These are phyloP conservation scores for Phytopythium oedochilum DNA, from an alignment of 352 stramenopile genomes.

Conservation along the genomic window DNA sequence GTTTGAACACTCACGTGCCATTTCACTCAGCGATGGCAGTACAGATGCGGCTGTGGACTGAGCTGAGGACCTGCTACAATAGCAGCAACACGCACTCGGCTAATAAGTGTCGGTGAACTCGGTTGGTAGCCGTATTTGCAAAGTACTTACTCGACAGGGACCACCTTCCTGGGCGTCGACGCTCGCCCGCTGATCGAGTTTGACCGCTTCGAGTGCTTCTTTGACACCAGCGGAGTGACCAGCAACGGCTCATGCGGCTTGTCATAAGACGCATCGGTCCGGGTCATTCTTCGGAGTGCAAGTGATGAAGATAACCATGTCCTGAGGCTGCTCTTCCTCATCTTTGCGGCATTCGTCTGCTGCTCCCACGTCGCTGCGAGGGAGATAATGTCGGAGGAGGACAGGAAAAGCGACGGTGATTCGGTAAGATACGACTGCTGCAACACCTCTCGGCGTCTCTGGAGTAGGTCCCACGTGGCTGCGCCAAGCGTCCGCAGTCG, in stretches of 20 bases:
- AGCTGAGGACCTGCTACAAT: constrained; percentile 7
- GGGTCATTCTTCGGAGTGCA: neutral
- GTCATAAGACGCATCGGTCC: neutral
- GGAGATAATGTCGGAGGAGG: constrained; percentile 35
- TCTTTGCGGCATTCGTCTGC: neutral
- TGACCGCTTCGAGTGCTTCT: neutral
- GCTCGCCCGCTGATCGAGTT: constrained; percentile 3
- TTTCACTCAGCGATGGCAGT: neutral
- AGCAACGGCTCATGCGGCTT: neutral
- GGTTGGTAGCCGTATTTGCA: neutral
- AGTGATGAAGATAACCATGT: neutral
- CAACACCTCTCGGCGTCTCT: constrained; percentile 30
- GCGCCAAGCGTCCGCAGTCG: constrained; percentile 36
- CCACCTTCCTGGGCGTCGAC: constrained; percentile 27
- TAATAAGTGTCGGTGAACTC: neutral
- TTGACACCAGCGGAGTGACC: neutral
- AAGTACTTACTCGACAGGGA: constrained; percentile 26
- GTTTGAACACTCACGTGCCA: constrained; percentile 13
- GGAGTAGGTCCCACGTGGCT: constrained; percentile 39
- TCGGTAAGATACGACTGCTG: constrained; percentile 8
- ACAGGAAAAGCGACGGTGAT: constrained; percentile 16
- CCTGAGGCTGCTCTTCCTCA: neutral
- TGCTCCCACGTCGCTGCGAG: neutral
- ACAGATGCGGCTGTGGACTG: neutral
- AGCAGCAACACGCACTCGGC: neutral